Evolutionary conservation across 2,329 filamentous ascomycete genomes (phyloP).

Genomic region (Paecilomyces fulvus): DNA sequence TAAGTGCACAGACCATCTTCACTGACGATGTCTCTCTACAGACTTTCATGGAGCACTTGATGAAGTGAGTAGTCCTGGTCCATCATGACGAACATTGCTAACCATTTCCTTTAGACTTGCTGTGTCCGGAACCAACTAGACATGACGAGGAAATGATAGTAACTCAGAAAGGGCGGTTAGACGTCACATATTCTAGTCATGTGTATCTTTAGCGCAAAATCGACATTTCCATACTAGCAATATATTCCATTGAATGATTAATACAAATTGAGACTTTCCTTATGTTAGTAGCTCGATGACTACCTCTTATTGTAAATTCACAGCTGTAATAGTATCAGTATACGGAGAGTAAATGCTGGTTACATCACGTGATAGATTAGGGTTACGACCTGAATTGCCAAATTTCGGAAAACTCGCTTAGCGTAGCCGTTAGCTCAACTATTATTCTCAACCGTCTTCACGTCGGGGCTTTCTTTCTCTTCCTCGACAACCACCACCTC

Average conservation of each 20-base stretch:
- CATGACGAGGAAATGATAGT: slow-evolving; percentile 23
- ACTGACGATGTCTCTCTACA: slow-evolving; percentile 97
- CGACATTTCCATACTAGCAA: slow-evolving; percentile 3
- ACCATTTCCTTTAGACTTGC: slow-evolving; percentile 34
- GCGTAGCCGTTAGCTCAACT: slow-evolving; percentile 7
- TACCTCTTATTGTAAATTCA: background rate
- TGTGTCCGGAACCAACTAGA: slow-evolving; percentile 43
- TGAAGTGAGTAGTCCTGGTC: slow-evolving; percentile 64
- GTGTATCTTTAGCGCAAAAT: slow-evolving; percentile 33
- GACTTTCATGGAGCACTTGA: slow-evolving; percentile 98
- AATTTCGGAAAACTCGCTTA: slow-evolving; percentile 19
- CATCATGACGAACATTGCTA: slow-evolving; percentile 12
- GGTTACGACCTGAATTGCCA: slow-evolving; percentile 10
- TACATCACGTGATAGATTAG: slow-evolving; percentile 11
- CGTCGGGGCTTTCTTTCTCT: slow-evolving; percentile 13
- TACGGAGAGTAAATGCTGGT: background rate
- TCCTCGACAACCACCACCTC: slow-evolving; percentile 22
- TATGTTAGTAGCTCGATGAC: background rate
- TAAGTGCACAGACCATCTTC: slow-evolving; percentile 94
- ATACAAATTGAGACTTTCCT: slow-evolving; percentile 3
- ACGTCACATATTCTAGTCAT: slow-evolving; percentile 23
- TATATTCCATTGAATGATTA: slow-evolving; percentile 12
- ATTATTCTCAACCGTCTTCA: slow-evolving; percentile 10
- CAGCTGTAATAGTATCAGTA: background rate
- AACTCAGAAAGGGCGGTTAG: slow-evolving; percentile 24